These are phyloP conservation scores for Gautieria morchelliformis DNA, from an alignment of 768 basidiomycete species.

Conservation along the genomic window DNA sequence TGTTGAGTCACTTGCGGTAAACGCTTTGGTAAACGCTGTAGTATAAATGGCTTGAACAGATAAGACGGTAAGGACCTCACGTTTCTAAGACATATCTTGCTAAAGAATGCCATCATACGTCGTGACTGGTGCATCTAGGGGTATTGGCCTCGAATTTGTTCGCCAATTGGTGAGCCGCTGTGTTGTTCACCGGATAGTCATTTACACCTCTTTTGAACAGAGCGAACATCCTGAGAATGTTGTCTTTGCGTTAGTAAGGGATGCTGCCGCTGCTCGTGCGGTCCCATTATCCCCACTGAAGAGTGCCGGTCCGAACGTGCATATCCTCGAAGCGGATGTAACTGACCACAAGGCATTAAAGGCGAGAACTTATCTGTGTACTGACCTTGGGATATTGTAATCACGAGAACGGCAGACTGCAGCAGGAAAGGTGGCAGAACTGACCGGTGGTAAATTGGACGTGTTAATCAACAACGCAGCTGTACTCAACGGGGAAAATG, in stretches of 20 bases:
- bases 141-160: constrained; percentile 4
- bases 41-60: too few species aligned
- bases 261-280: constrained; percentile 10
- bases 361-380: constrained; percentile 15
- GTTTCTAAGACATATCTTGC: too few species aligned
- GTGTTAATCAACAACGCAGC: constrained; percentile 30
- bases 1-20: too few species aligned
- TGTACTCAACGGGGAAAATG: constrained; percentile 8
- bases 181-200: not conserved
- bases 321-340: constrained; percentile 29
- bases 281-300: not conserved
- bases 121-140: constrained; percentile 1
- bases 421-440: constrained; percentile 6
- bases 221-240: constrained; percentile 6
- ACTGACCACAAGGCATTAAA: constrained; percentile 20
- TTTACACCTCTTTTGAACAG: not conserved
- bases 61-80: too few species aligned
- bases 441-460: constrained; percentile 24
- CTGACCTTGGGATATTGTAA: not conserved
- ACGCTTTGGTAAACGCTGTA: too few species aligned
- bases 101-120: constrained; percentile 3
- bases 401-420: constrained; percentile 6
- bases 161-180: constrained; percentile 2
- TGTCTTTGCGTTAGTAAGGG: constrained; percentile 23
- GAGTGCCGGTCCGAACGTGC: constrained; percentile 16